Base-by-base conservation (phyloP, 257 asterid species). In the Solanum etuberosum region DNA sequence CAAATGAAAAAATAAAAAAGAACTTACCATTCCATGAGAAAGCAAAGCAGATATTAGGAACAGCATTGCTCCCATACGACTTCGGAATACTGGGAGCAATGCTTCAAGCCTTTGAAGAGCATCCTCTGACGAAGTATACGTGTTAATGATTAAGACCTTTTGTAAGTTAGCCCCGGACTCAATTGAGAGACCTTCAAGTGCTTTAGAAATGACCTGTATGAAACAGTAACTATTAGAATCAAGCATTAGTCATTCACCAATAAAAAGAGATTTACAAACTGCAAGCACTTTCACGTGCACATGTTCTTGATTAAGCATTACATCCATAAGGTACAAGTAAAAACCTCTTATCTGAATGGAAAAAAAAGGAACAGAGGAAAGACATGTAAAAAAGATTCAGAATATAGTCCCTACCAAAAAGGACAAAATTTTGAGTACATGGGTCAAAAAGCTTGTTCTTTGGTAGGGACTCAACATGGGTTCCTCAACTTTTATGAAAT, bases 41-140 rank as follows among this genome's bases (percentile, higher is more conserved):
- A 97, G 90, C 90, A 97, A 90, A 78, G 99, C 97, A 23, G 99
- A 95, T 91, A 97, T 94, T 21, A 97, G 88, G 87, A 96, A 97
- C n/a, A 97, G 93, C 93, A 97, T 86, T 54, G 99, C 98, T 89
- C 99, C 99, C 95, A 96, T 86, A 88, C 99, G 99, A 88, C 99
- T 94, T 84, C 95, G 92, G 88, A 90, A 95, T 88, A 92, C 81
- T 84, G 99, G 98, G 89, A 97, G 96, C 96, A 94, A 83, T 34
- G 87, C 92, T 90, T 93, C 95, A 67, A 97, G 96, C 92, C 92
- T 93, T 54, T 89, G 89, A 78, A 90, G 83, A 38, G 97, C 98
- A 83, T 87, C 90, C 83, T 89, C 83, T 61, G 59, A 86, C 68
- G 98, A 95, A 42, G 95, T 91, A 90, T 91, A 96, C 35, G 90